These are phyloP conservation scores for Chaetothyriales sp. DNA, from an alignment of 2,329 filamentous ascomycete species.

Conservation along the genomic window DNA sequence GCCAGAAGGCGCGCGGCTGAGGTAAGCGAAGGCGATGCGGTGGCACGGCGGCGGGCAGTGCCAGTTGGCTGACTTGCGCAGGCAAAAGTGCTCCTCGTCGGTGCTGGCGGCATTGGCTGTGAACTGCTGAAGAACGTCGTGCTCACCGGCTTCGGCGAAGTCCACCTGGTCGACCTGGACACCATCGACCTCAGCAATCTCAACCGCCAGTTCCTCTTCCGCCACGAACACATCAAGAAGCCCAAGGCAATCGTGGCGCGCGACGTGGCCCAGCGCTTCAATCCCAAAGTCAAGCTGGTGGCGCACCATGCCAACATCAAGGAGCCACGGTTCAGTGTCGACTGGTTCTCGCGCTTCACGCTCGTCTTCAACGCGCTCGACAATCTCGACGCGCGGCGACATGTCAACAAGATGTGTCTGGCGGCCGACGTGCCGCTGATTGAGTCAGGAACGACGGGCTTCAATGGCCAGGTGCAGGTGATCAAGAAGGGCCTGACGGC, in stretches of 20 bases:
- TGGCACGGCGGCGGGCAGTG: neutral
- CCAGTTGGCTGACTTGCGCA: conserved; percentile 25
- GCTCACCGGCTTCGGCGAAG: conserved; percentile 78
- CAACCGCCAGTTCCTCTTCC: conserved; percentile 93
- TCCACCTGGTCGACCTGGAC: conserved; percentile 92
- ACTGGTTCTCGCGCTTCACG: conserved; percentile 70
- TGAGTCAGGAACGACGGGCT: conserved; percentile 93
- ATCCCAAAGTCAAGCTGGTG: conserved; percentile 71
- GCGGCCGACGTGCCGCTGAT: conserved; percentile 81
- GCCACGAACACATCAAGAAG: conserved; percentile 95
- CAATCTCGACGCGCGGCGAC: conserved; percentile 81
- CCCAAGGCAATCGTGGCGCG: conserved; percentile 88
- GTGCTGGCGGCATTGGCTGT: conserved; percentile 92
- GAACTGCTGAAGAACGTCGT: conserved; percentile 95
- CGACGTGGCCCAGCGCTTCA: conserved; percentile 80
- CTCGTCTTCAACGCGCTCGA: conserved; percentile 95
- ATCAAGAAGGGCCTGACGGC: conserved; percentile 86
- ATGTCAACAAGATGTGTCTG: conserved; percentile 96
- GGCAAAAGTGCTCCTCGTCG: conserved; percentile 84
- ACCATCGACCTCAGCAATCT: conserved; percentile 97
- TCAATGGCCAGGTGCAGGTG: conserved; percentile 93
- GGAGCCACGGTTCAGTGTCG: conserved; percentile 68
- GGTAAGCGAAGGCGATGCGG: conserved; percentile 37
- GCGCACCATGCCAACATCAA: conserved; percentile 95
- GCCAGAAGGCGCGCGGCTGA: conserved; percentile 55